Base-by-base conservation (phyloP, 148 eudicot species). In the Persicaria tinctoria region DNA sequence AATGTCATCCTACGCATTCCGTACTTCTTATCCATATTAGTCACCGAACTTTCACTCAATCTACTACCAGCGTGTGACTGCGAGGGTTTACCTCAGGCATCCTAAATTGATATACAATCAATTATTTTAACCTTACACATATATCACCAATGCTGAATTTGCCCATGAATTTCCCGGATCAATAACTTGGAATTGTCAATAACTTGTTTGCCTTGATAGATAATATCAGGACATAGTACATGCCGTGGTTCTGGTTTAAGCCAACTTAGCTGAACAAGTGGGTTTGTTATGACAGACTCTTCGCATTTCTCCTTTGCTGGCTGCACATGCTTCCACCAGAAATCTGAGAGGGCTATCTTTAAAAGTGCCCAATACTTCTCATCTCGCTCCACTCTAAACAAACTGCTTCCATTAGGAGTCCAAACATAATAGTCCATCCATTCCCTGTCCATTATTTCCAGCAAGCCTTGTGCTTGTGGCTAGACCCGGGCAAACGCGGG, bases 361-460 rank as follows among this genome's bases (percentile, higher is more conserved):
- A 93, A 56, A 20, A 74, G 64, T 6, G 81, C 77, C 98, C 98
- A 93, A 68, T 91, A 93, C 74, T 91, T 90, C 46, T 0, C 76
- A 82, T 89, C 88, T 38, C 96, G 83, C 11, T 87, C 9, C 41
- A 93, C 41, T 79, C 92, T 80, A 85, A 93, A 88, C 76, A 93
- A 84, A 82, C 92, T 89, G 79, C 94, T 91, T 32, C 97, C 89
- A 0, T 78, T 84, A 46, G 86, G 82, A 77, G 89, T 91, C 98
- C 98, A 93, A 60, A 80, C 85, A 80, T 91, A 93, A 60, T 89
- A 75, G 84, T 93, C 91, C 93, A 93, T 89, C 93, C 97, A 91
- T 77, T 91, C 92, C 75, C 84, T 78, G 72, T 93, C 92, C 81
- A 89, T 69, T 76, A 93, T 90, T 74, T 91, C 94, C 97, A 91